Percentiles rank a stretch among this genome's conserved stretches.
These are phyloP conservation scores for Gigaspora rosea DNA, from an alignment of 192 early-diverging fungal species.

Conservation along the genomic window DNA sequence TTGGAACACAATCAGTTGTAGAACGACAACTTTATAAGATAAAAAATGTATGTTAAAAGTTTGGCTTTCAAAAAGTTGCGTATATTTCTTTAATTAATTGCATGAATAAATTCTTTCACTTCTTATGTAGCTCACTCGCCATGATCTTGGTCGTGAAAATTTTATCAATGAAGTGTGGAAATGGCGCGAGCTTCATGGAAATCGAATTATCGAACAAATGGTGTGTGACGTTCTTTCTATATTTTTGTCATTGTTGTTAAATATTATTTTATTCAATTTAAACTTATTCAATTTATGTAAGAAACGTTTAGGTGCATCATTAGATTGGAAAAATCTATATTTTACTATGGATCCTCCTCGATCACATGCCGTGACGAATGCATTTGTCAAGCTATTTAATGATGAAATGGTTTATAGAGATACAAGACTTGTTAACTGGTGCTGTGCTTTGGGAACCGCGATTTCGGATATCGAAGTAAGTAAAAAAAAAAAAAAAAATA, in stretches of 20 bases:
- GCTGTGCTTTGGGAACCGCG: constrained; percentile 88
- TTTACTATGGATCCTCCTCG: constrained; percentile 91
- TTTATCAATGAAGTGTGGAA: constrained; percentile 86
- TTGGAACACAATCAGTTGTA: constrained; percentile 94
- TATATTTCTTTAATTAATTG: neutral
- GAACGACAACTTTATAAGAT: constrained; percentile 86
- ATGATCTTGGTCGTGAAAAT: constrained; percentile 82
- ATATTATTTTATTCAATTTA: neutral
- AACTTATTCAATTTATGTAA: neutral
- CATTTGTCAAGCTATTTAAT: constrained; percentile 85
- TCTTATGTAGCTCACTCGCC: constrained; percentile 59
- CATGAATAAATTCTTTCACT: neutral
- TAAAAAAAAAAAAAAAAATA: neutral
- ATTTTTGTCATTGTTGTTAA: neutral
- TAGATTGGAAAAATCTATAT: constrained; percentile 82
- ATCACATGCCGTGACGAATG: constrained; percentile 78
- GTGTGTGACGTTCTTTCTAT: constrained; percentile 1
- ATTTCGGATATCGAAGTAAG: constrained; percentile 91
- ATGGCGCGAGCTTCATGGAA: constrained; percentile 81
- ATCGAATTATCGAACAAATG: constrained; percentile 83
- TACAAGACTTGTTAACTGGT: constrained; percentile 95
- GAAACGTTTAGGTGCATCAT: constrained; percentile 76
- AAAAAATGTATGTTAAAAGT: constrained; percentile 34
- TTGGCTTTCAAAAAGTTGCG: neutral
- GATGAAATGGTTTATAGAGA: constrained; percentile 90